These are phyloP conservation scores for Filobasidium uniguttulatum DNA, from an alignment of 1,284 basidiomycete species.

Conservation along the genomic window DNA sequence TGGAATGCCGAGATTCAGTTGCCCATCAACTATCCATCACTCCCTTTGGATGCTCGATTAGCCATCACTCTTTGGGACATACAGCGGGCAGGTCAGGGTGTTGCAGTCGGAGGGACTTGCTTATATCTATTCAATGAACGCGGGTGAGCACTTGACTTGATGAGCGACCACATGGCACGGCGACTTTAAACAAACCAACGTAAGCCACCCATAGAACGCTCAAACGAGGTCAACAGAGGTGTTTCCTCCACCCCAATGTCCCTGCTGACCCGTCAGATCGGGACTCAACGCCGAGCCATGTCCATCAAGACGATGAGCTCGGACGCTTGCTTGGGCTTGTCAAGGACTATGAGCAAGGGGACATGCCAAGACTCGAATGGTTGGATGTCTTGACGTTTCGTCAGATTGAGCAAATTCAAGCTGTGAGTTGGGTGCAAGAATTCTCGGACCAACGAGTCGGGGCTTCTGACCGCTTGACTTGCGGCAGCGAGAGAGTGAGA, in stretches of 20 bases:
- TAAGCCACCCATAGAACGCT: constrained; percentile 51
- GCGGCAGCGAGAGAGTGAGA: constrained; percentile 62
- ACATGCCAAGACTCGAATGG: constrained; percentile 91
- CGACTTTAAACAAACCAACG: background rate
- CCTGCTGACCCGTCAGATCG: constrained; percentile 75
- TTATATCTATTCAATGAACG: constrained; percentile 83
- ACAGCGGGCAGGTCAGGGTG: constrained; percentile 56
- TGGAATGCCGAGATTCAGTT: constrained; percentile 93
- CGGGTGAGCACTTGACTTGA: constrained; percentile 44
- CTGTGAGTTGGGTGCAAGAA: constrained; percentile 45
- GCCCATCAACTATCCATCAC: constrained; percentile 78
- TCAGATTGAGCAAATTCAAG: constrained; percentile 83
- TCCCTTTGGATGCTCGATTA: constrained; percentile 75
- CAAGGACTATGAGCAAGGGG: constrained; percentile 89
- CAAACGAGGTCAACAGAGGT: constrained; percentile 75
- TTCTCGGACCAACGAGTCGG: too few relatives aligned
- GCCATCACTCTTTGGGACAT: constrained; percentile 94
- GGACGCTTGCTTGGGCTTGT: constrained; percentile 88
- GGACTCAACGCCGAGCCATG: constrained; percentile 72
- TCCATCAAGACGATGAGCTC: constrained; percentile 72
- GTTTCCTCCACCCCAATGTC: constrained; percentile 65
- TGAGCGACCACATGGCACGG: background rate
- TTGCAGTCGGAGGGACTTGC: constrained; percentile 77
- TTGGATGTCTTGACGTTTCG: constrained; percentile 83
- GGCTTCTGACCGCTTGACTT: background rate